Percentiles rank a stretch among this genome's conserved stretches.
phyloP scores from a whole-genome alignment of 345 rosid genomes.

The Eucalyptus sp. region DNA sequence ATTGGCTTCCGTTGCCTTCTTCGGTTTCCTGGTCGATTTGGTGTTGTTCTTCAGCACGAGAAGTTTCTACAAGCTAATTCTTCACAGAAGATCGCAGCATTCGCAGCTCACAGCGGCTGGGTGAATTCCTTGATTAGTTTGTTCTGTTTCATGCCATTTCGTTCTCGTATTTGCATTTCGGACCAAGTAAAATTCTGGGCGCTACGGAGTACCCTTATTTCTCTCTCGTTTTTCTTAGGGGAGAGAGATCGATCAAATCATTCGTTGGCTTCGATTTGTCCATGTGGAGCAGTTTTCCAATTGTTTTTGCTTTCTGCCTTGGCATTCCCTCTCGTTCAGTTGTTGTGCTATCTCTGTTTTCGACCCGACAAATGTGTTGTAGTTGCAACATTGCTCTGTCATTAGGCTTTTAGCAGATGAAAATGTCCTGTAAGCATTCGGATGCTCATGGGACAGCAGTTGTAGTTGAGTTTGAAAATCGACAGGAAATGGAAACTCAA shows the following conservation, averaged over 20 bases:
- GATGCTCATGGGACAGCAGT: not conserved
- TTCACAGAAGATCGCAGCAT: constrained; percentile 28
- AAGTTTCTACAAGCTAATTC: constrained; percentile 37
- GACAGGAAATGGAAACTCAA: not conserved
- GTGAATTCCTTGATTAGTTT: not conserved
- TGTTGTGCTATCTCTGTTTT: not conserved
- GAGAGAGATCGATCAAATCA: not conserved
- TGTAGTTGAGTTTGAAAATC: not conserved
- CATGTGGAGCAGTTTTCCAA: not conserved
- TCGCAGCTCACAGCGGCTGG: not conserved
- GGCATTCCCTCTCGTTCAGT: not conserved
- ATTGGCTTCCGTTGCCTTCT: constrained; percentile 52
- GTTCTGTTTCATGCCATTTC: not conserved
- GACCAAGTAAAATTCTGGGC: not conserved
- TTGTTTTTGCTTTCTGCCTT: not conserved
- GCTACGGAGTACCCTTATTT: not conserved
- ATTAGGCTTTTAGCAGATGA: not conserved
- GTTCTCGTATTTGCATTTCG: not conserved
- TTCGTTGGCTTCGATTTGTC: not conserved
- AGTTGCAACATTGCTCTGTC: not conserved
- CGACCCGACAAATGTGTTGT: not conserved
- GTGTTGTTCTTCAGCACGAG: constrained; percentile 45
- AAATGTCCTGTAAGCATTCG: not conserved
- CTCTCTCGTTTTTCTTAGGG: not conserved
- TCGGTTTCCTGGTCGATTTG: constrained; percentile 46